A percentile compares a stretch with the other conserved stretches of the same genome.
phyloP scores from a whole-genome alignment of 257 asterid genomes.

The Solanum chiquidenum region DNA sequence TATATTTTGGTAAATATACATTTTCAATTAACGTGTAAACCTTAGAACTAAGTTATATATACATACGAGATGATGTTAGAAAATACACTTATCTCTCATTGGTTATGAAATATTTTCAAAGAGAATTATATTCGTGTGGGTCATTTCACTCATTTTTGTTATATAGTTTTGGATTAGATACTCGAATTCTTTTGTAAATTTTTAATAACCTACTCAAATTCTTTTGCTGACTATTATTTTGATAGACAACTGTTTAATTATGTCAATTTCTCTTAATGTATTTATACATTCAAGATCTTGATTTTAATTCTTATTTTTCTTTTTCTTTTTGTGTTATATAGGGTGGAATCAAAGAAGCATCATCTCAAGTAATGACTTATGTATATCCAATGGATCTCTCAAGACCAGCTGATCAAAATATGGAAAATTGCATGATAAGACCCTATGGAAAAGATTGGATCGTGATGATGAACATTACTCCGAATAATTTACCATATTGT shows the following conservation, averaged over 20 bases:
- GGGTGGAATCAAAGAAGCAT: neutral
- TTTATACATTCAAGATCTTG: neutral
- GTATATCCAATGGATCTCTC: neutral
- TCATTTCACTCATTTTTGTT: neutral
- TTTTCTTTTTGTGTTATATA: neutral
- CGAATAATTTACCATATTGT: neutral
- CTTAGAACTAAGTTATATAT: neutral
- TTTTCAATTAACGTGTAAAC: neutral
- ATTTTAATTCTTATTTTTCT: neutral
- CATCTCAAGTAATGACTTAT: neutral
- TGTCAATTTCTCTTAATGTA: neutral
- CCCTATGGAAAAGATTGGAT: neutral
- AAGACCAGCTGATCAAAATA: neutral
- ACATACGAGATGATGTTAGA: neutral
- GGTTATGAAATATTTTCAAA: neutral
- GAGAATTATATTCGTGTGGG: neutral
- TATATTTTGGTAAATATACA: neutral
- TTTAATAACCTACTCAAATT: neutral
- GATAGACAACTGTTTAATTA: neutral
- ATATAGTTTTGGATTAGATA: neutral
- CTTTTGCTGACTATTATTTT: neutral
- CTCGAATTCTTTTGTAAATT: neutral
- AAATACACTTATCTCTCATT: neutral
- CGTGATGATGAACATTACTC: neutral
- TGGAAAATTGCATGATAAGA: neutral